Conservation (phyloP, 495 filamentous ascomycete species). For the Annulohypoxylon moriforme region DNA sequence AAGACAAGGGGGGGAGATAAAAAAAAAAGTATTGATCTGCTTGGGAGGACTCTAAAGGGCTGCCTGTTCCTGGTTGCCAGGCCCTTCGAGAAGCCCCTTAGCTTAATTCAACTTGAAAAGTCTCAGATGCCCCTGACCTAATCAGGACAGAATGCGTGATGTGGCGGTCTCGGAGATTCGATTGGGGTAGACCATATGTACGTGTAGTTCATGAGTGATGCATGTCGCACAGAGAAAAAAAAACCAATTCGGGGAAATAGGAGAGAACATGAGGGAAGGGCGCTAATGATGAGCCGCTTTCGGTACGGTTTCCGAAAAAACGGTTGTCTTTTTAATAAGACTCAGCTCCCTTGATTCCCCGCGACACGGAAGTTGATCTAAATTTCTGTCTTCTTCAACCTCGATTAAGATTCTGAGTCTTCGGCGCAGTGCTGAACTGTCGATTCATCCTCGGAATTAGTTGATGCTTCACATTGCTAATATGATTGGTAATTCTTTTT, state of each 20-base stretch:
- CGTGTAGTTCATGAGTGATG: background rate
- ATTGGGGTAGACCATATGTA: slow-evolving; percentile 37
- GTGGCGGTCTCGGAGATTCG: slow-evolving; percentile 35
- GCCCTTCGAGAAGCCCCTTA: slow-evolving; percentile 14
- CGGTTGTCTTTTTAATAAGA: background rate
- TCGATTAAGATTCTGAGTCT: background rate
- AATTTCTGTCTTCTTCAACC: too few relatives aligned
- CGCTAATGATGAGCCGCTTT: background rate
- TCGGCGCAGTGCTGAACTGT: background rate
- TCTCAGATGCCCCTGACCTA: background rate
- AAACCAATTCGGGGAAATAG: background rate
- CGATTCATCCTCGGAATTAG: background rate
- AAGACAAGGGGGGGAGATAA: background rate
- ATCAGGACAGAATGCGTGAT: background rate
- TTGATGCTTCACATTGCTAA: background rate
- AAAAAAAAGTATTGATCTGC: background rate
- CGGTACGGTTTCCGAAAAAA: background rate
- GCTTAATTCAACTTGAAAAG: slow-evolving; percentile 11
- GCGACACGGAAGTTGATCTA: background rate
- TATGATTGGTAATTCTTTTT: background rate
- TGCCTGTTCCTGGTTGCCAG: background rate
- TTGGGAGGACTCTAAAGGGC: background rate
- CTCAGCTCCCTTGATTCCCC: background rate
- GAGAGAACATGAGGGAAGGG: background rate
- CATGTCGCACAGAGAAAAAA: background rate